Base-by-base conservation (phyloP, 1,284 basidiomycete species). In the Apiotrichum akiyoshidainum region DNA sequence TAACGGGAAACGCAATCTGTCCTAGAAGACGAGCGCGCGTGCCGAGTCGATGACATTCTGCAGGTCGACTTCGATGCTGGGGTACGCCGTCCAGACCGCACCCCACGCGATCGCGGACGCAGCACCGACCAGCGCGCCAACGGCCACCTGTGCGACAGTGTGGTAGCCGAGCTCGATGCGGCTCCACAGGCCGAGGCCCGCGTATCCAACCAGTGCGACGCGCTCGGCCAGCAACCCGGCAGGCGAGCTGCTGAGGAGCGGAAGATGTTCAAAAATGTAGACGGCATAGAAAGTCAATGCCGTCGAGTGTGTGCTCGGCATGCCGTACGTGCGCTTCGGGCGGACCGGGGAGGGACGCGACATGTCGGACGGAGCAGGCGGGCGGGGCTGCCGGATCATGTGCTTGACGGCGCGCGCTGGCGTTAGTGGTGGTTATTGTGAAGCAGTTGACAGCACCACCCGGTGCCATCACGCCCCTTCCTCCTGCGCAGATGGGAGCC, bases 221-320 rank as follows among this genome's bases (percentile, higher is more conserved):
- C 52, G 37, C 46, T 64, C 58, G 84, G 83, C 5, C 85, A 62
- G 16, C 81, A 76, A 41, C 12, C 46, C 46, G 6, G n/a, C 8
- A 12, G 33, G 5, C 86, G 66, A 34, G 1, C 81, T 81, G 0
- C 81, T 78, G 80, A 55, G 82, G 44, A 35, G 85, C 83, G 46
- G 87, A 78, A 72, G 80, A 79, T 44, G 78, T 12, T 91, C 80
- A 21, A 82, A 68, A 42, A 88, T 82, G 70, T 87, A 92, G 8
- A 82, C 79, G 17, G 84, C 84, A 72, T 85, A 89, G 77, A 84
- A 92, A 0, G 83, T 81, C 63, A 90, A 87, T 1, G 83, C 81
- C 4, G 89, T 87, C 5, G 89, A 88, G 73, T 94, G 91, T 3
- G 91, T 93, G 54, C 87, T 90, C 5, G 91, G 91, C 90, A 93